Evolutionary conservation across 192 early-diverging fungal species (phyloP), one percentile per base, ranked within the genome.

Genomic region (Blastocladiella britannica): DNA sequence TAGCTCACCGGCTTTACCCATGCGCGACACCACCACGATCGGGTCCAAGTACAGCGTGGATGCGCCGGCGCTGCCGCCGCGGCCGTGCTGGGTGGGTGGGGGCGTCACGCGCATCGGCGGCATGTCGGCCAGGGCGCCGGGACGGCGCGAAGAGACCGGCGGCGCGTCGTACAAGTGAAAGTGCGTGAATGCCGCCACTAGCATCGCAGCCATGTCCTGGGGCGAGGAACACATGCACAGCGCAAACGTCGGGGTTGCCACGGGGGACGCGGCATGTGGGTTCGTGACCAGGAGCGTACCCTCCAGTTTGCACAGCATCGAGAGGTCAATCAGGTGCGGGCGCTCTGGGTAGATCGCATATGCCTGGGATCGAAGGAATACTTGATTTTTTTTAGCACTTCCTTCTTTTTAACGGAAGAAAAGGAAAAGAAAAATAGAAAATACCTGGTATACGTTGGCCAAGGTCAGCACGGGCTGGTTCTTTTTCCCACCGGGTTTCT

Each of bases 311-410:
- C 71, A 51, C 2, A 67, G 52, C 9, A 55, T 64, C 4, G 63
- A 62, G 53, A 63, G 60, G 18, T 74, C 65, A 6, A 74, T 64
- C 4, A 70, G 23, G 7, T 69, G 53, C 22, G 70, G 60, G 31
- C 60, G 59, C 30, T 72, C 72, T 7, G 76, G 78, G 58, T 72
- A 80, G 28, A 78, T 63, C 0, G 74, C 73, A 25, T 80, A 80
- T 4, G 72, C 72, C 28, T 77, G n/a, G n/a, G n/a, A n/a, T n/a
- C n/a, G n/a, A n/a, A n/a, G n/a, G n/a, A n/a, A n/a, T n/a, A n/a
- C n/a, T n/a, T n/a, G n/a, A n/a, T n/a, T n/a, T n/a, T n/a, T n/a
- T n/a, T n/a, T n/a, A n/a, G n/a, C n/a, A n/a, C n/a, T n/a, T n/a
- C n/a, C n/a, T n/a, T n/a, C n/a, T n/a, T n/a, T n/a, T n/a, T n/a